Evolutionary conservation across 495 filamentous ascomycete species (phyloP), one percentile per base, ranked within the genome.

Genomic region (Penicillium cosmopolitanum): DNA sequence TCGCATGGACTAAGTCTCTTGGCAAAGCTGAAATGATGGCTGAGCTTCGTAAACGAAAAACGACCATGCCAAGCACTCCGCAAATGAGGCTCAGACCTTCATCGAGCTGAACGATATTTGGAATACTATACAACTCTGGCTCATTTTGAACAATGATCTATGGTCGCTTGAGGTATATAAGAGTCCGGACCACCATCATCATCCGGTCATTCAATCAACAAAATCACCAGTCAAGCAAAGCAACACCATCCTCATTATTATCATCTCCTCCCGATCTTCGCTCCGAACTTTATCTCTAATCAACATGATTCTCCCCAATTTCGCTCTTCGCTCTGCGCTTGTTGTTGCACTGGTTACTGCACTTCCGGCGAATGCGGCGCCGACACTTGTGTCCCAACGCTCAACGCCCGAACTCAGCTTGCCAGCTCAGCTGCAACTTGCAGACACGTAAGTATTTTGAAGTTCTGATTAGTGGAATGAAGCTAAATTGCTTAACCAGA

Each of bases 371-470:
- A 59, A 25, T 0, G 69, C 69, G 38, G 64, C 64, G 50, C 60
- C 69, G 18, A 55, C 57, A 7, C 54, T 23, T 8, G 52, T 65
- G 13, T 51, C 52, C 40, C 57, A 51, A 25, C 61, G 63, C 48
- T 50, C 63, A 44, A 48, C 57, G 2, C 48, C 64, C 16, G 66
- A 71, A 12, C 64, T 71, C 48, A 65, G 64, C 62, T 18, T 66
- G 47, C 58, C 55, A n/a, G 69, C 64, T 42, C 54, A 69, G 51
- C 53, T 71, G 12, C 56, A 52, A 48, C 59, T 71, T 13, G 66
- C 69, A 36, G 60, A 67, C 50, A 66, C 56, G 68, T 71, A 50
- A 55, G 63, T 61, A 15, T 11, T 21, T 7, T 2, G 21, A n/a
- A 15, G 12, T 7, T 31, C 38, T 8, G 13, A 5, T 18, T 56